Base-by-base conservation (phyloP, 2,329 filamentous ascomycete genomes). In the Xylaria digitata region DNA sequence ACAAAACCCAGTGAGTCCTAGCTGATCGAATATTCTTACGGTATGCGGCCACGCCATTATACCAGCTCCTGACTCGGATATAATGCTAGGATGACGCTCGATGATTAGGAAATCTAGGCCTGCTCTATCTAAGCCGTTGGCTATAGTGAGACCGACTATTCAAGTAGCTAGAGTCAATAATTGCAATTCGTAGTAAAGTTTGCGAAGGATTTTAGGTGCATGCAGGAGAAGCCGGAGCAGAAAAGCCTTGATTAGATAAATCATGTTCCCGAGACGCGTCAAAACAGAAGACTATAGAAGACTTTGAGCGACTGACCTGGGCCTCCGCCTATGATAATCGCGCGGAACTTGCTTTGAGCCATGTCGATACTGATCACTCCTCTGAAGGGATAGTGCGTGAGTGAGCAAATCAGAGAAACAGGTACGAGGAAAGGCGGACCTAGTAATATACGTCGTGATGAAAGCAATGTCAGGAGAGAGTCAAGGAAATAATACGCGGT, bases 281-380 rank as follows among this genome's bases (percentile, higher is more conserved):
- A 26, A 26, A 26, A 26, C 5, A 26, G 26, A 26, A 26, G 26
- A 26, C 26, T 5, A 5, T 26, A 26, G 26, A 5, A 26, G 26
- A 5, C 26, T 26, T 26, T 26, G 3, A 26, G 26, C 26, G 26
- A 26, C 26, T 26, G 26, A 26, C 26, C 26, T 1, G 68, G 68
- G 2, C 68, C 68, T 34, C 62, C 68, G 6, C 68, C 68, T 15
- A 68, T 52, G 48, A 70, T 68, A 17, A 70, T 68, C 3, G 63
- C 66, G 2, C 68, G 68, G 23, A 70, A 71, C 11, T 66, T 68
- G 40, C 42, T 58, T 15, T 32, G 21, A 13, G 13, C 6, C 58
- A 66, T 66, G n/a, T 30, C 53, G 21, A 13, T 30, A 30, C 7
- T 40, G 5, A 13, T 1, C 3, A 30, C 6, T 1, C 19, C 37